phyloP scores from a whole-genome alignment of 495 filamentous ascomycete species.

The Articulospora tetracladia region DNA sequence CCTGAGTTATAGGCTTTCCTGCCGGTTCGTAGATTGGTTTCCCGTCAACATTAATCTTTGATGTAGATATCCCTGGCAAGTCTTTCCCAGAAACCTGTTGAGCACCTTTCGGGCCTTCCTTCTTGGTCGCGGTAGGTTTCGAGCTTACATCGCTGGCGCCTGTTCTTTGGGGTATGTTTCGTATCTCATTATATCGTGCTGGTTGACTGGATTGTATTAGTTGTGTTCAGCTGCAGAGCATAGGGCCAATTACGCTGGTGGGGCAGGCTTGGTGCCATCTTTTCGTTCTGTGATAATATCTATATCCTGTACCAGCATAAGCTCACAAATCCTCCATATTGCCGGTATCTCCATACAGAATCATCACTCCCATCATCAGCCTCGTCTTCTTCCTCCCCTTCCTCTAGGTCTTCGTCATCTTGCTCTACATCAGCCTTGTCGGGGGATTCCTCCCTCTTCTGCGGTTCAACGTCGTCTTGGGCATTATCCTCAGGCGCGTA shows the following conservation, averaged over 20 bases:
- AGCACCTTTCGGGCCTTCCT: conserved; percentile 29
- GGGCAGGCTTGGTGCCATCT: conserved; percentile 68
- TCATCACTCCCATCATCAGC: conserved; percentile 42
- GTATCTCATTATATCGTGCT: conserved; percentile 55
- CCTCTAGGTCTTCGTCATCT: conserved; percentile 48
- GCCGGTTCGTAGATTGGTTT: conserved; percentile 71
- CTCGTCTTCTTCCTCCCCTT: conserved; percentile 72
- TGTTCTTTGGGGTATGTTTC: conserved; percentile 63
- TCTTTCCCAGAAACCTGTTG: conserved; percentile 30
- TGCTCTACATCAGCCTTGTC: conserved; percentile 18
- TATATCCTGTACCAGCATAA: conserved; percentile 62
- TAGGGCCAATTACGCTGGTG: conserved; percentile 44
- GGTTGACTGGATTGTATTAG: conserved; percentile 31
- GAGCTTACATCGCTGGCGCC: conserved; percentile 43
- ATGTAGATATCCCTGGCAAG: conserved; percentile 58
- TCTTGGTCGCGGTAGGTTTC: conserved; percentile 40
- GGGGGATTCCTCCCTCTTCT: conserved; percentile 2
- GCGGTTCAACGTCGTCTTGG: conserved; percentile 16
- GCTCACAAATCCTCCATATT: not conserved
- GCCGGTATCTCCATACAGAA: conserved; percentile 3
- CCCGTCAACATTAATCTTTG: conserved; percentile 79
- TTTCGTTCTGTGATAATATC: conserved; percentile 91
- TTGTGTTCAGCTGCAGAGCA: not conserved
- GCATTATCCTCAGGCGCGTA: conserved; percentile 47
- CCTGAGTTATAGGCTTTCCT: conserved; percentile 76